Percentiles rank a stretch among this genome's conserved stretches.
These are phyloP conservation scores for Pistacia atlantica DNA, from an alignment of 345 rosid species.

Conservation along the genomic window DNA sequence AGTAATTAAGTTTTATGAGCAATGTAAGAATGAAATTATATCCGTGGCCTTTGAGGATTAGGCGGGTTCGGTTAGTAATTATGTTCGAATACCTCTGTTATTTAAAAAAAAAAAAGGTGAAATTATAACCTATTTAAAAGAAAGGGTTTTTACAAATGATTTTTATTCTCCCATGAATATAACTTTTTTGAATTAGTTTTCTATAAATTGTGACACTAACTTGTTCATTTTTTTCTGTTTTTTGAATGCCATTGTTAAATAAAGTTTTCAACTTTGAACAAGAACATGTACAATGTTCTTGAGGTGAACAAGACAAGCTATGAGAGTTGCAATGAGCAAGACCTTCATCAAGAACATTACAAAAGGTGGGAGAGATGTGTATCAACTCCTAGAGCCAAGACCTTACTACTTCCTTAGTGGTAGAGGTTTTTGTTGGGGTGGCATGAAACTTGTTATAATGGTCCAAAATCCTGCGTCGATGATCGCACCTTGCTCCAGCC, in stretches of 20 bases:
- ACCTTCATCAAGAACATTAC: conserved; percentile 52
- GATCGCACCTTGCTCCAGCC: conserved; percentile 19
- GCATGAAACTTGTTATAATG: conserved; percentile 49
- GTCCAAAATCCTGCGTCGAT: conserved; percentile 22
- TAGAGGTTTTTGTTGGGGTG: conserved; percentile 61
- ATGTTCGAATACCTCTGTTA: no score
- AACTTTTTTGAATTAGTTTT: no score
- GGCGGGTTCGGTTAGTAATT: no score
- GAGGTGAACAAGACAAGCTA: conserved; percentile 70
- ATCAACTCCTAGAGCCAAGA: conserved; percentile 45
- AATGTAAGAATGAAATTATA: no score
- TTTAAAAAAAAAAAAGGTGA: no score
- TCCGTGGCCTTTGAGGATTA: no score
- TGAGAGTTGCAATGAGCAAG: conserved; percentile 43
- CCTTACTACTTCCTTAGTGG: conserved; percentile 58
- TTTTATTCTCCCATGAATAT: no score
- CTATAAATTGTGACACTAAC: no score
- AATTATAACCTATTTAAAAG: no score
- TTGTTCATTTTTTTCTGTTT: background rate
- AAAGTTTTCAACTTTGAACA: conserved; percentile 49
- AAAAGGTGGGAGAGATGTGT: conserved; percentile 60
- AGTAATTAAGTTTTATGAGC: no score
- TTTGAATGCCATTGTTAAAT: background rate
- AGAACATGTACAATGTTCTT: conserved; percentile 50
- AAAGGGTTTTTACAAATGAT: no score